These are phyloP conservation scores for Moelleriella libera DNA, from an alignment of 2,329 filamentous ascomycete genomes.

Conservation along the genomic window DNA sequence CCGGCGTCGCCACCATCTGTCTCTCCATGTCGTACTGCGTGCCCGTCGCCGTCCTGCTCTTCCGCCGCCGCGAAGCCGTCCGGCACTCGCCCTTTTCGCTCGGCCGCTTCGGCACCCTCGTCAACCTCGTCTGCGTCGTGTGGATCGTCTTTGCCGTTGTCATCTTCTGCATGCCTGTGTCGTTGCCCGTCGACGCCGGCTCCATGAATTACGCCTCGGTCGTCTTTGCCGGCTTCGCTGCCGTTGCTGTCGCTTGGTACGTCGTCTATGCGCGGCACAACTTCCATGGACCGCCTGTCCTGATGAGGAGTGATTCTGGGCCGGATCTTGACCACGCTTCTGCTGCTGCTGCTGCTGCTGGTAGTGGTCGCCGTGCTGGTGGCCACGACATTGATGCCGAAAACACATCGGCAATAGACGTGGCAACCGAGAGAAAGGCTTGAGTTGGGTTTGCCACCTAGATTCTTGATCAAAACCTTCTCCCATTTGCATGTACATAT, in stretches of 20 bases:
- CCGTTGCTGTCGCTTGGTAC: slow-evolving; percentile 49
- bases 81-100: slow-evolving; percentile 52
- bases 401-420: too few relatives aligned
- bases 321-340: not conserved
- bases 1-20: slow-evolving; percentile 67
- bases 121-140: slow-evolving; percentile 53
- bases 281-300: slow-evolving; percentile 42
- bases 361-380: too few relatives aligned
- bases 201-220: slow-evolving; percentile 56
- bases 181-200: slow-evolving; percentile 38
- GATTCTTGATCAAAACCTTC: too few relatives aligned
- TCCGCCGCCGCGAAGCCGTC: slow-evolving; percentile 54
- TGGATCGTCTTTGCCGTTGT: slow-evolving; percentile 61
- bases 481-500: too few relatives aligned
- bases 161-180: slow-evolving; percentile 63
- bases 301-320: slow-evolving; percentile 1
- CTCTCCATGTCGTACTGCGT: slow-evolving; percentile 62
- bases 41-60: slow-evolving; percentile 57
- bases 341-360: not conserved
- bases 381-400: too few relatives aligned
- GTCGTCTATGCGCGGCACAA: slow-evolving; percentile 46
- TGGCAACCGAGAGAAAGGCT: too few relatives aligned
- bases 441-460: too few relatives aligned
- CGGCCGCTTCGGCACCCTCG: slow-evolving; percentile 50
- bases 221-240: slow-evolving; percentile 48